phyloP scores from a whole-genome alignment of 768 basidiomycete genomes.

The Pisolithus orientalis region DNA sequence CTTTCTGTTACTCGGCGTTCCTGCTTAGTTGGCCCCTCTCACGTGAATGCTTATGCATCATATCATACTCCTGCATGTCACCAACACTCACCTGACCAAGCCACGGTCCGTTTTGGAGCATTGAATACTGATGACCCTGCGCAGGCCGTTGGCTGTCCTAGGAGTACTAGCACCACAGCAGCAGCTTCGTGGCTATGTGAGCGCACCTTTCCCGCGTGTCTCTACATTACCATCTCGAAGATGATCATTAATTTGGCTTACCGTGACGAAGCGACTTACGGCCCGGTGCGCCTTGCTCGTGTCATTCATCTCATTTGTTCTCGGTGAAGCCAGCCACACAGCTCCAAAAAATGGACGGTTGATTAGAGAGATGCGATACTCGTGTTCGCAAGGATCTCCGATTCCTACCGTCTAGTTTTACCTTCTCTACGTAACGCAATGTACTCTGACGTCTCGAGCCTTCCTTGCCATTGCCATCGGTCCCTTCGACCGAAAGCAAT shows the following conservation, averaged over 20 bases:
- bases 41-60: no score
- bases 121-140: no score
- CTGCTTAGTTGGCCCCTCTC: no score
- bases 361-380: not conserved
- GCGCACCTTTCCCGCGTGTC: conserved; percentile 20
- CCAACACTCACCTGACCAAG: no score
- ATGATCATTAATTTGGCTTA: not conserved
- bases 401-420: no score
- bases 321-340: not conserved
- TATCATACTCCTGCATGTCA: no score
- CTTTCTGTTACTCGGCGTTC: no score
- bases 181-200: conserved; percentile 7
- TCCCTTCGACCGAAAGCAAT: not conserved
- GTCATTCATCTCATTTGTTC: not conserved
- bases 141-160: no score
- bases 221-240: not conserved
- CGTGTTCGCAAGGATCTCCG: not conserved
- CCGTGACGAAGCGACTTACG: not conserved
- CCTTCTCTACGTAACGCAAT: no score
- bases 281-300: not conserved
- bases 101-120: no score
- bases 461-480: not conserved
- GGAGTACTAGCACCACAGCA: not conserved
- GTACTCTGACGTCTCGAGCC: no score
- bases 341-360: not conserved